These are phyloP conservation scores for Backusella westeae DNA, from an alignment of 192 early-diverging fungal species.

Conservation along the genomic window DNA sequence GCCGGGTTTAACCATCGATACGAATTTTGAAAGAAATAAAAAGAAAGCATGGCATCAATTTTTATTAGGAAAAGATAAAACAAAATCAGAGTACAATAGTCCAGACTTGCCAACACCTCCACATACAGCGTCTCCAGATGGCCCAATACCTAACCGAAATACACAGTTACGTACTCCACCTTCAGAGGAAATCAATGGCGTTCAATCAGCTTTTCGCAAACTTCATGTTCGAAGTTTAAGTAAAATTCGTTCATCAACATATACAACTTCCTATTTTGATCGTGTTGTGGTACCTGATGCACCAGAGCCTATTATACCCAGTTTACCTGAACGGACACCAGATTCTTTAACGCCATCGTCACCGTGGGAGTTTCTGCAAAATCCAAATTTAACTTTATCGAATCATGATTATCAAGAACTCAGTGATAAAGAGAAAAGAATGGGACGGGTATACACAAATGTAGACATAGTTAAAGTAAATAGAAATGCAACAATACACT, in stretches of 20 bases:
- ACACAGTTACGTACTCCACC: not conserved
- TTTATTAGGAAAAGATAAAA: not conserved
- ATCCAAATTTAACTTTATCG: not conserved
- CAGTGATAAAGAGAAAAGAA: not conserved
- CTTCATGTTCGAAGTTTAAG: not conserved
- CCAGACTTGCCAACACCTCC: not conserved
- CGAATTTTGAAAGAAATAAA: not conserved
- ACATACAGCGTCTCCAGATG: not conserved
- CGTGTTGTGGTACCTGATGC: not conserved
- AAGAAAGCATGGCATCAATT: constrained; percentile 6
- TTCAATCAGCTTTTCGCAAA: not conserved
- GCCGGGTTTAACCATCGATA: not conserved
- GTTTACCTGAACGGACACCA: not conserved
- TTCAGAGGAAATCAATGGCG: not conserved
- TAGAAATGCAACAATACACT: not conserved
- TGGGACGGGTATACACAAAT: not conserved
- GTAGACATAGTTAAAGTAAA: not conserved
- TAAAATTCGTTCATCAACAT: not conserved
- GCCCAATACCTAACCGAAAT: not conserved
- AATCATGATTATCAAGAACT: not conserved
- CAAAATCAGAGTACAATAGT: not conserved
- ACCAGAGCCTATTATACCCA: not conserved
- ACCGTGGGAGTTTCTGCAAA: not conserved
- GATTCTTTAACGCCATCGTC: not conserved
- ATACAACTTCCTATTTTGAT: not conserved